Conservation (phyloP, 169 alveolate species). For the Ophryocystis elektroscirrha region DNA sequence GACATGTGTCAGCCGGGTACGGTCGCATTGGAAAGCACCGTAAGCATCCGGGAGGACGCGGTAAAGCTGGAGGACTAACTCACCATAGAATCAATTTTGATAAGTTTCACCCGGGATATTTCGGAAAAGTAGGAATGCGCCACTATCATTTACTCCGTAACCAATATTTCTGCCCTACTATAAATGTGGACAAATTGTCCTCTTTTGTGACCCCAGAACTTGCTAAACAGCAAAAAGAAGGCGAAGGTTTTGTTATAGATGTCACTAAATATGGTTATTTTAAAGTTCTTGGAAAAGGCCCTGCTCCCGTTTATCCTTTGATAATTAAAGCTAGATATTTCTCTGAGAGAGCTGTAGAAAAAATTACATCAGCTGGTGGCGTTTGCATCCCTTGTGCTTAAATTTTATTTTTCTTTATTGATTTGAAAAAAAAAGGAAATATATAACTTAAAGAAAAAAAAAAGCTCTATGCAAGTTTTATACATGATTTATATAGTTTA, state of each 20-base stretch:
- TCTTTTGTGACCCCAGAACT: constrained; percentile 59
- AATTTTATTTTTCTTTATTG: too few relatives aligned
- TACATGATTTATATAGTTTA: background rate
- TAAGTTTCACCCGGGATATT: constrained; percentile 91
- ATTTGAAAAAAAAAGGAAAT: background rate
- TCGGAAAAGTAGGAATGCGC: constrained; percentile 95
- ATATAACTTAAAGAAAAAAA: background rate
- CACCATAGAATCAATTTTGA: constrained; percentile 81
- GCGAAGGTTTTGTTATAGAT: constrained; percentile 85
- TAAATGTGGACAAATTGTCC: constrained; percentile 83
- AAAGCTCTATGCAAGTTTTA: background rate
- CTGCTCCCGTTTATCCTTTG: constrained; percentile 69
- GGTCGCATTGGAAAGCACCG: constrained; percentile 98
- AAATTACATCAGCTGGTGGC: constrained; percentile 88
- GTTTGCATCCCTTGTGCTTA: constrained; percentile 75
- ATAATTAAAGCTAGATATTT: constrained; percentile 88
- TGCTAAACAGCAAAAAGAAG: constrained; percentile 24
- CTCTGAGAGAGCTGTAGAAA: constrained; percentile 81
- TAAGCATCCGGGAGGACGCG: constrained; percentile 98
- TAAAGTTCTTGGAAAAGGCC: constrained; percentile 83
- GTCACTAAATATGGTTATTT: constrained; percentile 81
- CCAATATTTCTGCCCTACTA: constrained; percentile 50
- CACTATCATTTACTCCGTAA: constrained; percentile 74
- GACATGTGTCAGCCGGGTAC: constrained; percentile 93
- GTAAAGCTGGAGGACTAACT: constrained; percentile 88